Evolutionary conservation across 1,139 yeast genomes (phyloP).

Genomic region (Geotrichum candidum): DNA sequence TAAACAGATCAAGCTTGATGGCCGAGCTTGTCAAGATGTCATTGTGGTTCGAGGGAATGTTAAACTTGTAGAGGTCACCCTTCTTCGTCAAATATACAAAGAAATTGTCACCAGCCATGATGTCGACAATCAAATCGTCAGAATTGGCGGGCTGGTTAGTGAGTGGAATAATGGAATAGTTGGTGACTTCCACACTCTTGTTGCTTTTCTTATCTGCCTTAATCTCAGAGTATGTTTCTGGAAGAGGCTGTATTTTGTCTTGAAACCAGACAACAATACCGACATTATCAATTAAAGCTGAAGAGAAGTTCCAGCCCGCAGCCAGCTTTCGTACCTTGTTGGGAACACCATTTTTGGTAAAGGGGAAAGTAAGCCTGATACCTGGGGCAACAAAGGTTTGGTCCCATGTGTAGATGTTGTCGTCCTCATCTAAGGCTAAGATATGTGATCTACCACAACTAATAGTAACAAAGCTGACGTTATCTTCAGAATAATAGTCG

Average conservation of each 20-base stretch:
- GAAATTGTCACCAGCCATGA: conserved; percentile 49
- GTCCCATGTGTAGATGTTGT: conserved; percentile 62
- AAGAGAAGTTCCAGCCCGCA: conserved; percentile 68
- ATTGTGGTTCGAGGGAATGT: conserved; percentile 23
- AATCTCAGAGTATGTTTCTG: conserved; percentile 41
- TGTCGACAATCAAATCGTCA: conserved; percentile 44
- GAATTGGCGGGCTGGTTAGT: conserved; percentile 29
- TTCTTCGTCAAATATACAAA: conserved; percentile 46
- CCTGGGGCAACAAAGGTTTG: conserved; percentile 37
- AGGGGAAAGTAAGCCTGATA: conserved; percentile 41
- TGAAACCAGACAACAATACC: conserved; percentile 61
- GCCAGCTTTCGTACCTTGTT: conserved; percentile 40
- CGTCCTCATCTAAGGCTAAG: conserved; percentile 52
- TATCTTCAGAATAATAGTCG: not conserved
- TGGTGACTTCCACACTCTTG: conserved; percentile 9
- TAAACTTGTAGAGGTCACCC: conserved; percentile 44
- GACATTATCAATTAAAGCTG: conserved; percentile 44
- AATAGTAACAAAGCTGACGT: conserved; percentile 42
- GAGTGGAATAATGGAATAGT: conserved; percentile 18
- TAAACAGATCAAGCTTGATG: conserved; percentile 1
- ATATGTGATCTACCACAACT: conserved; percentile 65
- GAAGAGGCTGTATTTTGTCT: conserved; percentile 36
- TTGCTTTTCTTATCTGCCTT: not conserved
- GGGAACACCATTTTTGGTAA: conserved; percentile 15
- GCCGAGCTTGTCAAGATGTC: conserved; percentile 14